These are phyloP conservation scores for Colletotrichum navitas DNA, from an alignment of 2,329 filamentous ascomycete species.

Conservation along the genomic window DNA sequence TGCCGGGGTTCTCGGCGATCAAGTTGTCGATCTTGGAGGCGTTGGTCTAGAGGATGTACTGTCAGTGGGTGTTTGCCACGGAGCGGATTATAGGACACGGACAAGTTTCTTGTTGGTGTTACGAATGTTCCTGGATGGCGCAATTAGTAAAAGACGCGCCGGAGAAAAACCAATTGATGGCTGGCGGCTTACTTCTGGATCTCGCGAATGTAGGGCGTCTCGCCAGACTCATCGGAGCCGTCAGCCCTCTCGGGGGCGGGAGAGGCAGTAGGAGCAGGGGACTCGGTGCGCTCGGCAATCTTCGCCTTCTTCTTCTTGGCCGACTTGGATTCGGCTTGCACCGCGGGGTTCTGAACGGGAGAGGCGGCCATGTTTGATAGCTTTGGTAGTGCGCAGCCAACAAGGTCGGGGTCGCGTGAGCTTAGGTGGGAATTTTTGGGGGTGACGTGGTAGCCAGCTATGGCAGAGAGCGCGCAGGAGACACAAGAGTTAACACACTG, in stretches of 20 bases:
- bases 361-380: constrained; percentile 71
- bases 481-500: constrained; percentile 26
- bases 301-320: constrained; percentile 76
- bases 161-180: constrained; percentile 23
- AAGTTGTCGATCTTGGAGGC: constrained; percentile 79
- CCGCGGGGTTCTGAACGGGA: constrained; percentile 71
- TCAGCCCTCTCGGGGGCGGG: constrained; percentile 63
- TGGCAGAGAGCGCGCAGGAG: constrained; percentile 15
- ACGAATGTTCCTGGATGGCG: constrained; percentile 78
- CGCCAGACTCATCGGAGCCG: constrained; percentile 72
- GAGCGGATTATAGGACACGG: constrained; percentile 53
- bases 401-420: constrained; percentile 35
- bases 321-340: constrained; percentile 73
- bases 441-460: constrained; percentile 33
- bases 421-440: constrained; percentile 32
- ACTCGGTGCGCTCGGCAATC: constrained; percentile 67
- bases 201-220: constrained; percentile 87
- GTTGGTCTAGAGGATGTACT: constrained; percentile 64
- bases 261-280: constrained; percentile 65
- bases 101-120: constrained; percentile 96
- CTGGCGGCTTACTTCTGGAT: constrained; percentile 80
- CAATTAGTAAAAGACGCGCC: constrained; percentile 21
- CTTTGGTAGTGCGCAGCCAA: constrained; percentile 27
- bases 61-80: constrained; percentile 23
- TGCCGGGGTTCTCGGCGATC: constrained; percentile 76